Evolutionary conservation across 2,329 filamentous ascomycete species (phyloP), one percentile per base, ranked within the genome.

Genomic region (Fusarium paranaense): DNA sequence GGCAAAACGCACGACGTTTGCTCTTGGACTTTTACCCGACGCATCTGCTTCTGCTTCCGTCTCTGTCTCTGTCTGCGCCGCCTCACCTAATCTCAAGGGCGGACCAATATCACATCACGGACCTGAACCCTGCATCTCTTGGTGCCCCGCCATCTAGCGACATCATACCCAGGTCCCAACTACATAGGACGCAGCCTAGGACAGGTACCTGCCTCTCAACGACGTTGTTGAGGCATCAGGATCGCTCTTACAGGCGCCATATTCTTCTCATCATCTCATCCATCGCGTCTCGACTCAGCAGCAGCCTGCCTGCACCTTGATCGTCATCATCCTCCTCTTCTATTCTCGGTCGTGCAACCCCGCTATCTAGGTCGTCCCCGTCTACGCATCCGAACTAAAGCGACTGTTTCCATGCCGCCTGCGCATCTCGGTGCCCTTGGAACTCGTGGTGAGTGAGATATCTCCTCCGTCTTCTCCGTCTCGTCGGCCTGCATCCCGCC

Each of bases 381-480:
- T 32, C 30, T 32, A 32, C 30, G 30, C 30, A 47, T 50, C 72
- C 72, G 67, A 69, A 66, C 65, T 20, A 72, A 69, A 75, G 63
- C 71, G 67, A 67, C 71, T 70, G 66, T 71, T 78, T 78, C 76
- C 76, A 78, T 78, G 76, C 67, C 70, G 71, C 70, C 72, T 62
- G 70, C 65, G 63, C 72, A 66, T 74, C 61, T 61, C 45, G 56
- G 70, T 73, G 69, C 66, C 45, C 42, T 72, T 63, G 67, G 61
- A 72, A 75, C 72, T 59, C 66, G 68, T 69, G 73, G 76, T 78
- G 70, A 78, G 75, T 76, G 54, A 58, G 59, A 67, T 40, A 69
- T 59, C 18, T 40, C 25, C 18, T 61, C 33, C 40, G 14, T 32
- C 56, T 35, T 38, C 58, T 33, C 54, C 33, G 37, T 63, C 59